Evolutionary conservation across 1,284 basidiomycete genomes (phyloP).

Genomic region (Sanghuangporus weigelae): DNA sequence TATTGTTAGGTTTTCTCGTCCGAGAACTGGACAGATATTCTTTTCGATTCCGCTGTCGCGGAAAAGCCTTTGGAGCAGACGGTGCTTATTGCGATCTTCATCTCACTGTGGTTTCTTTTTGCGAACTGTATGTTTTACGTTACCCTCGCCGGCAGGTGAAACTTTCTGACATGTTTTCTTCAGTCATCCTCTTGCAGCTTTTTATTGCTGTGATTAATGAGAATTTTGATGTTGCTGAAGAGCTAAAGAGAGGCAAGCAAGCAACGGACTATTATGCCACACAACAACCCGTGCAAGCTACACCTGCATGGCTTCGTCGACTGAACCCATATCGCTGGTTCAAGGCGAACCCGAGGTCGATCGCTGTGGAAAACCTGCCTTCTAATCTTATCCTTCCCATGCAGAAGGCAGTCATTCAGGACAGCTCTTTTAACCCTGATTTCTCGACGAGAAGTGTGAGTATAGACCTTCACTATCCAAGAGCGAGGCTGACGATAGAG

Average conservation of each 20-base stretch:
- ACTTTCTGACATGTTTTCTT: slow-evolving; percentile 13
- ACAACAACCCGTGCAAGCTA: slow-evolving; percentile 47
- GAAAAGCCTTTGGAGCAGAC: slow-evolving; percentile 70
- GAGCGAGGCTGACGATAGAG: neutral
- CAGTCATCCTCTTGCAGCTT: slow-evolving; percentile 95
- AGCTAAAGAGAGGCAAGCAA: slow-evolving; percentile 83
- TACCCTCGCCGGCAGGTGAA: neutral
- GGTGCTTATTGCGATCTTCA: slow-evolving; percentile 70
- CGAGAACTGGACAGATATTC: slow-evolving; percentile 87
- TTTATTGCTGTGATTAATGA: slow-evolving; percentile 99
- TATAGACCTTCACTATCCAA: neutral
- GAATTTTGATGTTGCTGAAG: slow-evolving; percentile 92
- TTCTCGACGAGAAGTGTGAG: slow-evolving; percentile 11
- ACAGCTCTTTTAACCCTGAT: slow-evolving; percentile 36
- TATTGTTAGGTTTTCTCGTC: slow-evolving; percentile 78
- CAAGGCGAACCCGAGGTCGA: slow-evolving; percentile 66
- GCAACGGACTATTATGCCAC: slow-evolving; percentile 61
- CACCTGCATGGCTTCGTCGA: slow-evolving; percentile 65
- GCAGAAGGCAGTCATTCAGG: slow-evolving; percentile 69
- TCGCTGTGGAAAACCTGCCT: slow-evolving; percentile 66
- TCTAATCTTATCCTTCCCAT: slow-evolving; percentile 71
- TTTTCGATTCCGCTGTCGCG: slow-evolving; percentile 68
- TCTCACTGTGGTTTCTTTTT: slow-evolving; percentile 87
- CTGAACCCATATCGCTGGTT: slow-evolving; percentile 90
- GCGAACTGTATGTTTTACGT: slow-evolving; percentile 69